Evolutionary conservation across 768 basidiomycete genomes (phyloP).

Genomic region (Naematelia encephala): DNA sequence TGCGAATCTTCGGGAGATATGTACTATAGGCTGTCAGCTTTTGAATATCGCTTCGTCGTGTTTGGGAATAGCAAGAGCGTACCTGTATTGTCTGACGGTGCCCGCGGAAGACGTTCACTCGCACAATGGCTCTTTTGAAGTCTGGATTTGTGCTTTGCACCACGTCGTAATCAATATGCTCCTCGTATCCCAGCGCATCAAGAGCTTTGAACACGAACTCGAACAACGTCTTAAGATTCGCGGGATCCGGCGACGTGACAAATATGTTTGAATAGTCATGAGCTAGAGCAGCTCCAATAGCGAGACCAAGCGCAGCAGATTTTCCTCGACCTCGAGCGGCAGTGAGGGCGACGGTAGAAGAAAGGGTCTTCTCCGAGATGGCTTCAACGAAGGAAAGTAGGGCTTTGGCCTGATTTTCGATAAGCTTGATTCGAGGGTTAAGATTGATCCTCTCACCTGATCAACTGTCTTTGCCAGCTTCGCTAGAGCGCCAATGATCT

Average conservation of each 20-base stretch:
- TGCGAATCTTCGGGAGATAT: slow-evolving; percentile 98
- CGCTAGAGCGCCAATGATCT: slow-evolving; percentile 81
- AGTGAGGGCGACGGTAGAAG: slow-evolving; percentile 90
- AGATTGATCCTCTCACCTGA: slow-evolving; percentile 58
- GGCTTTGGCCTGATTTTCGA: slow-evolving; percentile 61
- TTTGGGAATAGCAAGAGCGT: slow-evolving; percentile 10
- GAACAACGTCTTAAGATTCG: slow-evolving; percentile 96
- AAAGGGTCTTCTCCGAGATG: slow-evolving; percentile 78
- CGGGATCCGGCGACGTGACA: slow-evolving; percentile 94
- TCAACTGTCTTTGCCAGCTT: slow-evolving; percentile 88
- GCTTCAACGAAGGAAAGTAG: slow-evolving; percentile 92
- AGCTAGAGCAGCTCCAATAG: slow-evolving; percentile 84
- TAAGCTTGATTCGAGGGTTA: neutral
- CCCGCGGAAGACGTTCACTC: slow-evolving; percentile 87
- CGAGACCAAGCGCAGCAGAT: slow-evolving; percentile 90
- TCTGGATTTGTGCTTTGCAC: slow-evolving; percentile 92
- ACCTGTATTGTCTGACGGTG: slow-evolving; percentile 97
- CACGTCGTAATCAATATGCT: slow-evolving; percentile 98
- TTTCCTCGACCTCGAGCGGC: slow-evolving; percentile 94
- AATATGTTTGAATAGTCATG: slow-evolving; percentile 98
- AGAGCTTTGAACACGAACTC: slow-evolving; percentile 97
- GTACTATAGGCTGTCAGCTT: slow-evolving; percentile 59
- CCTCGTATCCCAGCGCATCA: slow-evolving; percentile 91
- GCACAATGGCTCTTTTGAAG: slow-evolving; percentile 88
- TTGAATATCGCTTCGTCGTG: neutral